Evolutionary conservation across 2,329 filamentous ascomycete species (phyloP), one percentile per base, ranked within the genome.

Genomic region (Xylariaceae sp.): DNA sequence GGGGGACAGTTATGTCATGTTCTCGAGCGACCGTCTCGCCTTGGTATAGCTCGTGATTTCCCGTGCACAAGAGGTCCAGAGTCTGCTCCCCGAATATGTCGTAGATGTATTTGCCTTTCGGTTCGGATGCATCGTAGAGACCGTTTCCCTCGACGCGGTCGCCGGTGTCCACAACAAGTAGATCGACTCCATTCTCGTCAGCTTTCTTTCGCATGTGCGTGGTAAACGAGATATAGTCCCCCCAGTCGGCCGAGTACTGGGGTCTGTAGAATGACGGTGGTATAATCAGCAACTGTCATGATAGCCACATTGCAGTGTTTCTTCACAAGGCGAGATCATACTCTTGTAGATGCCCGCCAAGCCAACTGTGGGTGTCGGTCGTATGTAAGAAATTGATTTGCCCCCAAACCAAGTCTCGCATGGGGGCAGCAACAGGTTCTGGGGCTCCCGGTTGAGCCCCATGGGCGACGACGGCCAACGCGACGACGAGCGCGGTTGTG

Each of bases 371-470:
- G 3, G 89, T 94, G 70, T 97, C 88, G 41, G 94, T 97, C 0
- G 94, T 97, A 68, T 95, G 91, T n/a, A 99, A 74, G 71, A 96
- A 95, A 77, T 97, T 97, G 67, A 97, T 80, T 70, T 96, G 87
- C n/a, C 88, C 91, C 89, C 91, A 96, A 64, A 84, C 81, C 51
- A 99, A 78, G 62, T 90, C 81, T 65, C 92, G 86, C 72, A 97
- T 82, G 45, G 91, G 91, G 53, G 87, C 90, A 54, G 84, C 80
- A 56, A 92, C 80, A 6, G 94, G 89, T 41, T 80, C 73, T n/a
- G 85, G 85, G 51, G 92, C 89, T 54, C 83, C 84, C 7, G 92
- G 92, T 71, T 99, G 94, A 56, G 85, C 79, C 58, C 80, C 80
- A 56, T 64, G 63, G 42, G 64, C 70, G 56, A 71, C 63, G 40